phyloP scores from a whole-genome alignment of 1,139 yeast genomes.

The Magnusiomyces suaveolens region DNA sequence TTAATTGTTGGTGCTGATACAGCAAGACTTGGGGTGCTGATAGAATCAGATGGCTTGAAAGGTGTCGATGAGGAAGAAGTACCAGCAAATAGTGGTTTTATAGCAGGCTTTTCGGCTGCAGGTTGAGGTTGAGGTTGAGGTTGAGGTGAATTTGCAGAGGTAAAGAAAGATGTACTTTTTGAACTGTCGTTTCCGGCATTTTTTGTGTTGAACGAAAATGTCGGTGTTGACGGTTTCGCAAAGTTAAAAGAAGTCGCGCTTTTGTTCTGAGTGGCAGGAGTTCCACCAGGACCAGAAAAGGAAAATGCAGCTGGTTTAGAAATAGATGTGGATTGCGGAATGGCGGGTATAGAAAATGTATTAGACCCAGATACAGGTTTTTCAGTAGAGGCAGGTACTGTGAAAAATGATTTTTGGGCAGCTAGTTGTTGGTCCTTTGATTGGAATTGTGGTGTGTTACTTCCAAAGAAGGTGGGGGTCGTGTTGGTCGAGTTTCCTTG shows the following conservation, averaged over 20 bases:
- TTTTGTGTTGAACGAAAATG: not conserved
- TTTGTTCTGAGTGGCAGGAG: not conserved
- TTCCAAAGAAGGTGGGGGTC: not conserved
- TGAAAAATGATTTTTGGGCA: not conserved
- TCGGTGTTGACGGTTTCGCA: not conserved
- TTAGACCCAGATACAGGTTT: not conserved
- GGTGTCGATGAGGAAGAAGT: not conserved
- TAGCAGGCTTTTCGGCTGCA: not conserved
- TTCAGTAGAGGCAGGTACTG: not conserved
- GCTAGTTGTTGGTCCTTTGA: not conserved
- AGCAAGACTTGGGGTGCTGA: not conserved
- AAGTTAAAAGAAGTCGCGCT: not conserved
- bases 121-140: not conserved
- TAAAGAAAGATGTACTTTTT: not conserved
- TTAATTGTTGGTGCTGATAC: not conserved
- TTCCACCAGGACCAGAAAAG: not conserved
- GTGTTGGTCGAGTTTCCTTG: not conserved
- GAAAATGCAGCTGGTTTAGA: not conserved
- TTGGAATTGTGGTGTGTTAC: not conserved
- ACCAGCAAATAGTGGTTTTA: not conserved
- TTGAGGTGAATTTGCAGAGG: not conserved
- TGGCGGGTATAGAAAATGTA: not conserved
- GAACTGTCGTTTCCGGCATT: not conserved
- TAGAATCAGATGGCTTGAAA: not conserved
- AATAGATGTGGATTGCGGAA: not conserved